Conservation (phyloP, 768 basidiomycete species). For the Arthromyces matolae region DNA sequence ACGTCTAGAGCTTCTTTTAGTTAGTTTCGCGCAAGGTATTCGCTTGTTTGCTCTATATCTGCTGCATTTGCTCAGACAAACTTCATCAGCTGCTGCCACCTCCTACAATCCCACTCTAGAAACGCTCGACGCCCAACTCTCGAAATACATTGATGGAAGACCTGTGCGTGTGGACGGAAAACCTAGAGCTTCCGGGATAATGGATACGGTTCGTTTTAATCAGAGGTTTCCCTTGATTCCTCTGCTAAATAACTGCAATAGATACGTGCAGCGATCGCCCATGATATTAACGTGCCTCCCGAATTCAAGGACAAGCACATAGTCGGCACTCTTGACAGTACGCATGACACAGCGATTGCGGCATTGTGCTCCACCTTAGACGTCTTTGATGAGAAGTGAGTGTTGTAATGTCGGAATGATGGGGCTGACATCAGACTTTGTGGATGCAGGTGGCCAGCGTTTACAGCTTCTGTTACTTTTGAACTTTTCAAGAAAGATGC, state of each 20-base stretch:
- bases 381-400: slow-evolving; percentile 66
- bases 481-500: slow-evolving; percentile 58
- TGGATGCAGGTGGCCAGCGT: slow-evolving; percentile 62
- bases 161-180: slow-evolving; percentile 72
- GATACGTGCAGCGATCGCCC: slow-evolving; percentile 67
- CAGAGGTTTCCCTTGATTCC: neutral
- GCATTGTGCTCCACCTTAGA: slow-evolving; percentile 62
- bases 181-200: slow-evolving; percentile 69
- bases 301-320: slow-evolving; percentile 67
- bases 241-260: slow-evolving; percentile 18
- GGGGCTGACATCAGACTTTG: neutral
- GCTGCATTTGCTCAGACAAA: neutral
- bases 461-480: slow-evolving; percentile 70
- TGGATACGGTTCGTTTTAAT: slow-evolving; percentile 60
- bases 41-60: neutral
- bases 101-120: slow-evolving; percentile 60
- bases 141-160: slow-evolving; percentile 63
- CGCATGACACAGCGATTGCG: slow-evolving; percentile 71
- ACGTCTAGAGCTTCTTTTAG: slow-evolving; percentile 56
- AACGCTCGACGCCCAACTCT: slow-evolving; percentile 60
- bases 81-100: slow-evolving; percentile 54
- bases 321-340: slow-evolving; percentile 60
- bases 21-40: slow-evolving; percentile 61
- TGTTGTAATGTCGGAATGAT: neutral
- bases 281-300: slow-evolving; percentile 65